phyloP scores from a whole-genome alignment of 352 stramenopile species.

The Pythium dissimile region DNA sequence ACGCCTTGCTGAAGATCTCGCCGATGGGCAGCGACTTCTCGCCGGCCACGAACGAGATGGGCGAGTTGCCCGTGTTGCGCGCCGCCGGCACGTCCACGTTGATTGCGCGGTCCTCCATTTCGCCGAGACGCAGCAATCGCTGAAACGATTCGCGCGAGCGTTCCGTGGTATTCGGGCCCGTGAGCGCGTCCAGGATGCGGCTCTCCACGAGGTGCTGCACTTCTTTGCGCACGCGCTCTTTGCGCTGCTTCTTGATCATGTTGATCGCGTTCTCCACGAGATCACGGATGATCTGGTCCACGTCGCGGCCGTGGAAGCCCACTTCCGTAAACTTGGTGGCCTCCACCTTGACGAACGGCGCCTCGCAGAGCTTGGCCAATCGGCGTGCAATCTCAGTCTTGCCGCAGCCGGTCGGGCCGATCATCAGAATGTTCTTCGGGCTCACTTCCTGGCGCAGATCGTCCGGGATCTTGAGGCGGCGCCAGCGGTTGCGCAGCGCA shows the following conservation, averaged over 20 bases:
- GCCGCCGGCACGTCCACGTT: slow-evolving; percentile 66
- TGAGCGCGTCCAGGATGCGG: slow-evolving; percentile 94
- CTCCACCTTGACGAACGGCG: slow-evolving; percentile 98
- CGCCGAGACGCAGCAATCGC: slow-evolving; percentile 82
- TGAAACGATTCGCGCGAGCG: slow-evolving; percentile 91
- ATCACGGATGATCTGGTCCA: slow-evolving; percentile 99
- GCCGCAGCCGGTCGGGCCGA: slow-evolving; percentile 97
- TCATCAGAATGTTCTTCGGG: slow-evolving; percentile 99
- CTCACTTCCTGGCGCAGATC: slow-evolving; percentile 91
- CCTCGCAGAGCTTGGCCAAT: slow-evolving; percentile 96
- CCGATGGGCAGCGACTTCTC: slow-evolving; percentile 72
- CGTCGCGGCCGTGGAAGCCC: slow-evolving; percentile 98
- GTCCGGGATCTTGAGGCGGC: slow-evolving; percentile 93
- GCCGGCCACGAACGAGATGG: slow-evolving; percentile 68
- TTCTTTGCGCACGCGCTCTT: slow-evolving; percentile 91
- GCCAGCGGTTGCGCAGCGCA: slow-evolving; percentile 98
- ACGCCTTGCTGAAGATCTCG: slow-evolving; percentile 68
- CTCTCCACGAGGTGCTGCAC: slow-evolving; percentile 93
- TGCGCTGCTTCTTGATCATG: slow-evolving; percentile 94
- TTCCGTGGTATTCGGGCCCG: slow-evolving; percentile 80
- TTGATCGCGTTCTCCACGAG: slow-evolving; percentile 97
- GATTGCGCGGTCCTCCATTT: slow-evolving; percentile 82
- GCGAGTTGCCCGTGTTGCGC: slow-evolving; percentile 41
- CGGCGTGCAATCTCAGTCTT: slow-evolving; percentile 98
- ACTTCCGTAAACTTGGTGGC: slow-evolving; percentile 99